These are phyloP conservation scores for Quercus tomentella DNA, from an alignment of 331 rosid species.

Conservation along the genomic window DNA sequence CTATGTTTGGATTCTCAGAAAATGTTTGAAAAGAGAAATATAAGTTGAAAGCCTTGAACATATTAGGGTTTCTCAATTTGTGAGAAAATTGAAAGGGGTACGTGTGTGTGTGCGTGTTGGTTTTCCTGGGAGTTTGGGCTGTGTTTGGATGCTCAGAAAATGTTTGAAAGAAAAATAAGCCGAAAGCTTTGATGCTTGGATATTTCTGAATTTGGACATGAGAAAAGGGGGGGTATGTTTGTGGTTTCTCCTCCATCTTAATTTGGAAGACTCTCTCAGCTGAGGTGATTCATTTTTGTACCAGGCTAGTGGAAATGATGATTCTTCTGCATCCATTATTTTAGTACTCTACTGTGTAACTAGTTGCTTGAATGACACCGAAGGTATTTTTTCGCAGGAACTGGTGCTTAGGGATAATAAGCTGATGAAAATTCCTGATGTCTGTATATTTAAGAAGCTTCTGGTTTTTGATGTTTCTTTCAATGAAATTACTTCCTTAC, in stretches of 20 bases:
- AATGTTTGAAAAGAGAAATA: background rate
- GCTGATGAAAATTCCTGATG: constrained; percentile 66
- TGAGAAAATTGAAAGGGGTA: too few species aligned
- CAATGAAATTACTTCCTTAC: constrained; percentile 67
- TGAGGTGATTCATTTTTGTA: background rate
- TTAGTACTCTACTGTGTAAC: background rate
- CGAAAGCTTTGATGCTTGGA: background rate
- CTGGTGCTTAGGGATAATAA: constrained; percentile 84
- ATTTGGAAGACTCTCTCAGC: background rate
- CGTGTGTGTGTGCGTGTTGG: background rate
- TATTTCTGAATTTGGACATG: background rate
- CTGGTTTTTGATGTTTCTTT: constrained; percentile 80
- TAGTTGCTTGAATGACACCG: background rate
- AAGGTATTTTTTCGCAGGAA: constrained; percentile 42
- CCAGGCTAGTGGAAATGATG: background rate
- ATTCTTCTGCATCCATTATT: background rate
- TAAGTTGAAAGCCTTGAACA: too few species aligned
- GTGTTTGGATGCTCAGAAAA: background rate
- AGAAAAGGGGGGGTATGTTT: background rate
- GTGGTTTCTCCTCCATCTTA: background rate
- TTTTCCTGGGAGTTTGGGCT: background rate
- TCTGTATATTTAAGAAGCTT: constrained; percentile 59
- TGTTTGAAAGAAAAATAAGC: background rate
- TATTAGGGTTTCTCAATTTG: too few species aligned
- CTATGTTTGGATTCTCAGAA: background rate